These are phyloP conservation scores for Apophysomyces trapeziformis DNA, from an alignment of 371 early-diverging fungal species.

Conservation along the genomic window DNA sequence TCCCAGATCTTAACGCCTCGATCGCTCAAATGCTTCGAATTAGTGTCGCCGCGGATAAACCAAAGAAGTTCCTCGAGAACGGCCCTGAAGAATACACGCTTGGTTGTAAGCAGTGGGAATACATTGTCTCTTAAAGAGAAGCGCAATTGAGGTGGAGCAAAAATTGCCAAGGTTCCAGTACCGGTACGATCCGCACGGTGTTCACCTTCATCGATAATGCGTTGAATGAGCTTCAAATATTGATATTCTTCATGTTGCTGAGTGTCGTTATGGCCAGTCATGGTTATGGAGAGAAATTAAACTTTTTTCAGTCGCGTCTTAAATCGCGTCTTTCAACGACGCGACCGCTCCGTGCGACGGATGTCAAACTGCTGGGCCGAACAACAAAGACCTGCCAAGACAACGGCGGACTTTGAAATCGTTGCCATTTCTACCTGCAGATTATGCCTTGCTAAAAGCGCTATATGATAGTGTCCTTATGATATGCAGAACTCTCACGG, in stretches of 20 bases:
- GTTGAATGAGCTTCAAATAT: constrained; percentile 87
- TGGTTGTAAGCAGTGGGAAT: constrained; percentile 98
- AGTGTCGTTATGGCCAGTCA: neutral
- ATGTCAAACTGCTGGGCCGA: too few species aligned
- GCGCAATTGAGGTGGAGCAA: constrained; percentile 93
- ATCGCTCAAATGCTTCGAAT: constrained; percentile 78
- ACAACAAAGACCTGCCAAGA: too few species aligned
- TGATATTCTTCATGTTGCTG: constrained; percentile 83
- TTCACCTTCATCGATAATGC: constrained; percentile 82
- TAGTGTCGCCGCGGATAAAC: constrained; percentile 96
- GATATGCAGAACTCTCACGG: too few species aligned
- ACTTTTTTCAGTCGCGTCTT: too few species aligned
- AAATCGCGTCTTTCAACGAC: too few species aligned
- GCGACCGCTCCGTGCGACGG: too few species aligned
- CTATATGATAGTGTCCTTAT: too few species aligned
- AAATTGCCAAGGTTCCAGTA: constrained; percentile 94
- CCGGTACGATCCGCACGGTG: constrained; percentile 93
- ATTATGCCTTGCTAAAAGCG: too few species aligned
- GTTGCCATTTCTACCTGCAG: too few species aligned
- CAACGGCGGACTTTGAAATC: too few species aligned
- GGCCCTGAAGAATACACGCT: constrained; percentile 91
- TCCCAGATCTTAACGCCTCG: constrained; percentile 98
- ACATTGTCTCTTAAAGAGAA: constrained; percentile 82
- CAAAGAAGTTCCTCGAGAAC: constrained; percentile 98
- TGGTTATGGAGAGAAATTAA: neutral